Evolutionary conservation across 1,284 basidiomycete genomes (phyloP).

Genomic region (Puccinia horiana): DNA sequence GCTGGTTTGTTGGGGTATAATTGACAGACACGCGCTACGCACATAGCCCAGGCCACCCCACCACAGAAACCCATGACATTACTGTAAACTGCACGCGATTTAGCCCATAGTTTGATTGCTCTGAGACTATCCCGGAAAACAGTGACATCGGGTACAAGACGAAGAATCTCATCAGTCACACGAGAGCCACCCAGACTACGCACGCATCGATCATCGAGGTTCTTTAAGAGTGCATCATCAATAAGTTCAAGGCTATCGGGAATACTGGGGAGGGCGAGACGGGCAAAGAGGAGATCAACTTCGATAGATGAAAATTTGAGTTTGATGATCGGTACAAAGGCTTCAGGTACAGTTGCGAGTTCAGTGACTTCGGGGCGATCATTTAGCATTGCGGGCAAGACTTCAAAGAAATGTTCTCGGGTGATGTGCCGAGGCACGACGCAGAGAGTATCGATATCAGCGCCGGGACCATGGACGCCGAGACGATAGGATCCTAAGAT

Average conservation of each 20-base stretch:
- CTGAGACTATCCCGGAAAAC: slow-evolving; percentile 92
- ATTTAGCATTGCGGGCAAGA: slow-evolving; percentile 86
- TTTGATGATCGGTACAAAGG: slow-evolving; percentile 93
- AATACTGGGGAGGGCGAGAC: slow-evolving; percentile 77
- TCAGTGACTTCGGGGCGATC: slow-evolving; percentile 83
- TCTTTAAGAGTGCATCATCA: slow-evolving; percentile 87
- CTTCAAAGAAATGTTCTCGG: slow-evolving; percentile 90
- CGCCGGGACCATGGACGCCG: slow-evolving; percentile 92
- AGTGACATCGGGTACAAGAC: slow-evolving; percentile 88
- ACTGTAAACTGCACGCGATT: slow-evolving; percentile 92
- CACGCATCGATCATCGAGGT: slow-evolving; percentile 90
- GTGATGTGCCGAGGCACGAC: slow-evolving; percentile 95
- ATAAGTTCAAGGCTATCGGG: slow-evolving; percentile 85
- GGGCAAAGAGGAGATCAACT: slow-evolving; percentile 83
- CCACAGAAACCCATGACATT: slow-evolving; percentile 98
- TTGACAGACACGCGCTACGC: slow-evolving; percentile 97
- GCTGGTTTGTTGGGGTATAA: slow-evolving; percentile 93
- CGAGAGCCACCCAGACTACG: slow-evolving; percentile 92
- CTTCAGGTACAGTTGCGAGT: slow-evolving; percentile 89
- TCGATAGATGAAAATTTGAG: slow-evolving; percentile 87
- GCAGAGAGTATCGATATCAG: slow-evolving; percentile 98
- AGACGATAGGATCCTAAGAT: slow-evolving; percentile 61
- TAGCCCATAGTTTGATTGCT: slow-evolving; percentile 97
- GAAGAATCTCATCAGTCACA: slow-evolving; percentile 93
- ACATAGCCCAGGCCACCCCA: slow-evolving; percentile 97